Evolutionary conservation across 2,329 filamentous ascomycete genomes (phyloP).

Genomic region (Colletotrichum graminicola): DNA sequence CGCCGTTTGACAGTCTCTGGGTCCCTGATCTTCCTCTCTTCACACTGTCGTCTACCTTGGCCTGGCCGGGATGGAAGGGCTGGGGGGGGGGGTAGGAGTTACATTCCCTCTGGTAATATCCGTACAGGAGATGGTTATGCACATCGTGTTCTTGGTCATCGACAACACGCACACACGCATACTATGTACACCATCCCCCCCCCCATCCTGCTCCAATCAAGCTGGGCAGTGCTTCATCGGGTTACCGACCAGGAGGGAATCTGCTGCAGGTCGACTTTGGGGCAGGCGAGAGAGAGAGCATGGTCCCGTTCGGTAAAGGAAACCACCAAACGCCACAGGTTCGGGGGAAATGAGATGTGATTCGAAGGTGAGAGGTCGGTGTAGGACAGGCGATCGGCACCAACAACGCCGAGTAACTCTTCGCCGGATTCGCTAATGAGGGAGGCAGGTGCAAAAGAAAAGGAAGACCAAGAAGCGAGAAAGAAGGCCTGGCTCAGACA

Average conservation of each 20-base stretch:
- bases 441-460: background rate
- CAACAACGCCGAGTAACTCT: background rate
- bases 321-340: conserved; percentile 15
- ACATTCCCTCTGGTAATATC: background rate
- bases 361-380: conserved; percentile 30
- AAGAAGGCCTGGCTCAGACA: background rate
- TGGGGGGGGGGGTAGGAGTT: background rate
- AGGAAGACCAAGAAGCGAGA: background rate
- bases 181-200: background rate
- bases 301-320: conserved; percentile 18
- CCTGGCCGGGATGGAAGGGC: background rate
- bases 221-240: conserved; percentile 10
- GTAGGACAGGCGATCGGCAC: background rate
- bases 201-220: conserved; percentile 1
- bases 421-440: conserved; percentile 1
- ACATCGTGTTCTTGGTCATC: background rate
- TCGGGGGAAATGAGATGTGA: conserved; percentile 20
- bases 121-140: background rate
- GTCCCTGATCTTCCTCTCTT: conserved; percentile 11
- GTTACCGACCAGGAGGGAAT: background rate
- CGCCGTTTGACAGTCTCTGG: conserved; percentile 20
- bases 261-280: background rate
- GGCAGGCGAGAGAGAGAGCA: background rate
- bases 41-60: conserved; percentile 4
- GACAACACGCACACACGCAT: background rate